Conservation (phyloP, 2,329 filamentous ascomycete genomes). For the Aureobasidium melanogenum region DNA sequence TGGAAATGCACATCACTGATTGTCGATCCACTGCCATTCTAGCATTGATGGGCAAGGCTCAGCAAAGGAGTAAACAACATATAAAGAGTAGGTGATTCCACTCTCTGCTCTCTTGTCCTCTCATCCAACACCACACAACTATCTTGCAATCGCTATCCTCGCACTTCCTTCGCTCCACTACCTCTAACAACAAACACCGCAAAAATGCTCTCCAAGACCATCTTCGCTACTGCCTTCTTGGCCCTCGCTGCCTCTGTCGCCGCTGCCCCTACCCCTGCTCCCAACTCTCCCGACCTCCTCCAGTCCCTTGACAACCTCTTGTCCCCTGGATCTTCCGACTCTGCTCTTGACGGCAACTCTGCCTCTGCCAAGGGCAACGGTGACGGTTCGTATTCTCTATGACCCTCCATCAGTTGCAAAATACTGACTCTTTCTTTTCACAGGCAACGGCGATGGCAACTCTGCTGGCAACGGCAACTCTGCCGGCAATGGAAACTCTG, state of each 20-base stretch:
- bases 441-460: slow-evolving; percentile 1
- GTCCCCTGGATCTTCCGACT: neutral
- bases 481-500: neutral
- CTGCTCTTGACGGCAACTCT: neutral
- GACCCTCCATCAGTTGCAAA: too few relatives aligned
- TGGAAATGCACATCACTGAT: slow-evolving; percentile 3
- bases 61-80: neutral
- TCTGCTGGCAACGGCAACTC: neutral
- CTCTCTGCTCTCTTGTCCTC: neutral
- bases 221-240: neutral
- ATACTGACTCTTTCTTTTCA: neutral
- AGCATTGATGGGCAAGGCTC: too few relatives aligned
- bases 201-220: slow-evolving; percentile 7
- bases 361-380: neutral
- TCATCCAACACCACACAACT: neutral
- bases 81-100: neutral
- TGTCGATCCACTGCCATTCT: neutral
- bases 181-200: neutral
- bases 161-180: neutral
- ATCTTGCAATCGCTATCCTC: neutral
- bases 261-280: neutral
- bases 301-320: neutral
- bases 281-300: neutral
- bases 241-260: neutral
- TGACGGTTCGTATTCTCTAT: neutral